Base-by-base conservation (phyloP, 805 yeast genomes). In the Schwanniomyces occidentalis region DNA sequence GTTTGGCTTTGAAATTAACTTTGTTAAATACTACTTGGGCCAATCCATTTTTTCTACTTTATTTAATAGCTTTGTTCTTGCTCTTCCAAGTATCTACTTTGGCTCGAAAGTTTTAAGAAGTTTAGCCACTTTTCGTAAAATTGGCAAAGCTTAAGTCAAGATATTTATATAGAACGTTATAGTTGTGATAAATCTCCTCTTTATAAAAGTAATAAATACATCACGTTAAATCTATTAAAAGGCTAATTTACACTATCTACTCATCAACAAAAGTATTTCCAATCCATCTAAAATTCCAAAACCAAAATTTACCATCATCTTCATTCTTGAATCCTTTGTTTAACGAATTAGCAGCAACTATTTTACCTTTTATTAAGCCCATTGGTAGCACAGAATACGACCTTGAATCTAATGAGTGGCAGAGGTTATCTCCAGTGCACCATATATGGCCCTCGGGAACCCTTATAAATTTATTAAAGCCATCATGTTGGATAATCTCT, bases 371-470 rank as follows among this genome's bases (percentile, higher is more conserved):
- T 3, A 93, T 80, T 24, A 93, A 63, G 0, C 82, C 98, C 80
- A 88, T 69, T 2, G 99, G 98, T 22, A 93, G 64, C n/a, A 82
- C 87, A 24, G 90, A 85, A 54, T 93, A 93, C 0, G 87, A 78
- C 46, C 99, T 69, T 4, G 96, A 87, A 51, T 93, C 99, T 30
- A 90, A 65, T 14, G 96, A 86, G 46, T 82, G 88, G 17, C 87
- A 75, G 38, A 91, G 61, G 53, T 93, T 93, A 53, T 93, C 99
- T 2, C 99, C 99, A 0, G 97, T 88, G 3, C 90, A 82, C 98
- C 98, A 93, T 30, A 87, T 85, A 60, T 93, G 99, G 2, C 99
- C 99, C 46, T 81, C 78, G 1, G 99, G 99, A 0, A 93, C 90
- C 37, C 66, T 70, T 6, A 91, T 80, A 56, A 69, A 87, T 37